Evolutionary conservation across 1,139 yeast species (phyloP), one percentile per base, ranked within the genome.

Genomic region (Hansenula sp.): DNA sequence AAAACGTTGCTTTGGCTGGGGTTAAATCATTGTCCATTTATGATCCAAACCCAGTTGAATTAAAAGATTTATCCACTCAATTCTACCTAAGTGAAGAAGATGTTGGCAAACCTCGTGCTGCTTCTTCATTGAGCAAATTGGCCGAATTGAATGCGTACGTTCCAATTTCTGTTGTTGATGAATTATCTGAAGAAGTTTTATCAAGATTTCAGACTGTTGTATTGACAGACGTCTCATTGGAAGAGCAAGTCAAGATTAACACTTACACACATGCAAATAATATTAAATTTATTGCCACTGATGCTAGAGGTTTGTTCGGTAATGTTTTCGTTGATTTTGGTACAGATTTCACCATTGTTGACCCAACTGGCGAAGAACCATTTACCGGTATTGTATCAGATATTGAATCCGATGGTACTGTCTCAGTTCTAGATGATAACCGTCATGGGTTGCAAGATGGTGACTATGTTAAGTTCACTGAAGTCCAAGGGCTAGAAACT

Each of bases 391-490:
- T 87, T 49, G 88, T 90, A 5, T 85, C 96, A 1, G 96, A 87
- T 60, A 83, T 93, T 50, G 96, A 90, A 60, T 63, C 72, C n/a
- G 77, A 88, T 59, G 99, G 99, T 43, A 84, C 91, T 5, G 96
- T 93, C 30, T 86, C 97, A 24, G 88, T 88, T 74, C 76, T 91
- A 57, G 96, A 87, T 61, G 98, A 90, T 54, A 82, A 79, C 50
- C 82, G 98, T 65, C 99, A 93, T 61, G 96, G 96, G 12, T 72
- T 93, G 46, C 89, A 90, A 68, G 96, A 89, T 63, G 98, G 97
- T 17, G 87, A 87, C 58, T 87, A 70, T 61, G 96, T 93, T 44
- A 86, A 84, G 61, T 91, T 91, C 59, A 63, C 87, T n/a, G 98
- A 91, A 65, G 82, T 91, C 31, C 79, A 83, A 55, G 97, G 97